Percentiles rank a stretch among this genome's conserved stretches.
phyloP scores from a whole-genome alignment of 805 yeast species.

The Hanseniaspora guilliermondii region DNA sequence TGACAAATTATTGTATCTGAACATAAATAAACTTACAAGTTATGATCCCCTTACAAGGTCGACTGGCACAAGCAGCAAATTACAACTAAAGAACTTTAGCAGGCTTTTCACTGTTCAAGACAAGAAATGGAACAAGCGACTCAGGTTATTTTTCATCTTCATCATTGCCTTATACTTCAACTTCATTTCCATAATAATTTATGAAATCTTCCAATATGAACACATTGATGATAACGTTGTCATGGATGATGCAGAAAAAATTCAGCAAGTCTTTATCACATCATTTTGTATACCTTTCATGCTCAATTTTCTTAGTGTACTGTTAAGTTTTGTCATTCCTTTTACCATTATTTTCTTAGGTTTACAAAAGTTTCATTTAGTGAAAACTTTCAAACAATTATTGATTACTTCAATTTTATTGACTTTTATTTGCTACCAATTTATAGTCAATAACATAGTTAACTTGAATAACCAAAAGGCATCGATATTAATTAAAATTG shows the following conservation, averaged over 20 bases:
- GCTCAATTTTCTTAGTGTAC: not conserved
- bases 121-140: slow-evolving; percentile 8
- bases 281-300: not conserved
- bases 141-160: not conserved
- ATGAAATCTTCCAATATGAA: slow-evolving; percentile 10
- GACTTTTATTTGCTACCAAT: not conserved
- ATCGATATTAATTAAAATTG: not conserved
- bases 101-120: slow-evolving; percentile 3
- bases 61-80: not conserved
- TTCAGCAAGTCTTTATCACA: not conserved
- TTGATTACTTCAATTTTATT: not conserved
- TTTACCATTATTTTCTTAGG: slow-evolving; percentile 3
- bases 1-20: not conserved
- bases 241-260: not conserved
- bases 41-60: not conserved
- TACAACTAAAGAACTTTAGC: not conserved
- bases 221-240: not conserved
- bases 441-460: slow-evolving; percentile 4
- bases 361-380: slow-evolving; percentile 1
- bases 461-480: slow-evolving; percentile 2
- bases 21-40: slow-evolving; percentile 4
- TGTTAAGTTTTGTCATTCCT: slow-evolving; percentile 2
- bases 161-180: slow-evolving; percentile 3
- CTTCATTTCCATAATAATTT: slow-evolving; percentile 2
- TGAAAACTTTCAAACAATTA: not conserved